Conservation (phyloP, 208 protist genomes). For the Phytomonas francai region DNA sequence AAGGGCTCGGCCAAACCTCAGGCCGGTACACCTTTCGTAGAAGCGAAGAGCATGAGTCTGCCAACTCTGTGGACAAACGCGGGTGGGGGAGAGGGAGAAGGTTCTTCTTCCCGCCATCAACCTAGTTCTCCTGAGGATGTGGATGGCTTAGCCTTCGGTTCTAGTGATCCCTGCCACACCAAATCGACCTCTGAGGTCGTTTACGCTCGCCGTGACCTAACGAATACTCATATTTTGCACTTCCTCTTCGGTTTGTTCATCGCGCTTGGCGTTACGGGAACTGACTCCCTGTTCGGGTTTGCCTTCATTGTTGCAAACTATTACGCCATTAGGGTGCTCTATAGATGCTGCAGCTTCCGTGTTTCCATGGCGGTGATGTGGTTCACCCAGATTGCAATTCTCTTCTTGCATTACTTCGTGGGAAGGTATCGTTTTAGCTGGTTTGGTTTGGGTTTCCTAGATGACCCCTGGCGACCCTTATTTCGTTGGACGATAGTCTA, state of each 20-base stretch:
- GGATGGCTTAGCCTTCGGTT: no score
- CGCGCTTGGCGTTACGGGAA: slow-evolving; percentile 28
- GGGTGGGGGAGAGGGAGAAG: no score
- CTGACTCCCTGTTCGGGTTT: slow-evolving; percentile 30
- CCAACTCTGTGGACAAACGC: no score
- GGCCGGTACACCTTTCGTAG: not conserved
- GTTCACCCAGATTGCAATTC: slow-evolving; percentile 27
- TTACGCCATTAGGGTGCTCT: slow-evolving; percentile 25
- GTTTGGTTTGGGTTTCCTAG: slow-evolving; percentile 32
- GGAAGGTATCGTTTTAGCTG: slow-evolving; percentile 31
- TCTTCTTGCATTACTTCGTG: slow-evolving; percentile 35
- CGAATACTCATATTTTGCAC: slow-evolving; percentile 28
- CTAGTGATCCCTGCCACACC: no score
- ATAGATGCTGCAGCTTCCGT: slow-evolving; percentile 26
- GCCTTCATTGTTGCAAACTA: slow-evolving; percentile 49
- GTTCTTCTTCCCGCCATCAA: no score
- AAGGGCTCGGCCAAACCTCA: not conserved
- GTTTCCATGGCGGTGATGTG: slow-evolving; percentile 41
- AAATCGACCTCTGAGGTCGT: no score
- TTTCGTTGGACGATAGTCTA: slow-evolving; percentile 58
- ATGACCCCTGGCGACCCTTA: slow-evolving; percentile 15
- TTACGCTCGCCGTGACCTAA: not conserved
- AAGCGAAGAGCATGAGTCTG: not conserved
- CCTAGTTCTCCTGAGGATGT: no score
- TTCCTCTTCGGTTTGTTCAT: slow-evolving; percentile 25